These are phyloP conservation scores for Cicer cuneatum DNA, from an alignment of 306 rosid genomes.

Conservation along the genomic window DNA sequence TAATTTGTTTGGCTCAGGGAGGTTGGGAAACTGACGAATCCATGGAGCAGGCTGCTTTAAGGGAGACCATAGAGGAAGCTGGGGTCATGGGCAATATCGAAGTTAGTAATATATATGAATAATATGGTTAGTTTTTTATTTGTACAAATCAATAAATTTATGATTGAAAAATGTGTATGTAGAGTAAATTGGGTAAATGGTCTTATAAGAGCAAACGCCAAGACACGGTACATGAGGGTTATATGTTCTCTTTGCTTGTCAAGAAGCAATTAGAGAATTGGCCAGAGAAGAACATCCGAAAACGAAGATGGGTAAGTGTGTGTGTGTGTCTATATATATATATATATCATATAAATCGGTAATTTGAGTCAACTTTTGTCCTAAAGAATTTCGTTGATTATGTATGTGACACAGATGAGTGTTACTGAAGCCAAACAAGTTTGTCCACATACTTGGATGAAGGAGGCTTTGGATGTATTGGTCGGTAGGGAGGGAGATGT, in stretches of 20 bases:
- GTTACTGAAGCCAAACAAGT: conserved; percentile 5
- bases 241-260: conserved; percentile 13
- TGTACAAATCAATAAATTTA: too few species aligned
- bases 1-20: not conserved
- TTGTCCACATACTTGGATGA: conserved; percentile 18
- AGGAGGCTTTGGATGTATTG: conserved; percentile 23
- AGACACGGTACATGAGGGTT: not conserved
- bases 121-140: too few species aligned
- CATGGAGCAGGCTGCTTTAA: conserved; percentile 20
- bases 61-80: conserved; percentile 21
- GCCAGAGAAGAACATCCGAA: conserved; percentile 9
- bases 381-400: not conserved
- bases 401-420: not conserved
- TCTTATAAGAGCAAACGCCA: conserved; percentile 19
- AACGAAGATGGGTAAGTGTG: conserved; percentile 3
- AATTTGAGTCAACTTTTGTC: too few species aligned
- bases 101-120: not conserved
- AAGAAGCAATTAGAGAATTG: conserved; percentile 4
- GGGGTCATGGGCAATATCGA: not conserved
- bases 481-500: not conserved
- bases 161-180: too few species aligned
- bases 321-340: too few species aligned
- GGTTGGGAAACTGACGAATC: conserved; percentile 14
- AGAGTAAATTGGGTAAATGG: conserved; percentile 18
- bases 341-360: too few species aligned